phyloP scores from a whole-genome alignment of 192 early-diverging fungal genomes.

The Linnemannia elongata region DNA sequence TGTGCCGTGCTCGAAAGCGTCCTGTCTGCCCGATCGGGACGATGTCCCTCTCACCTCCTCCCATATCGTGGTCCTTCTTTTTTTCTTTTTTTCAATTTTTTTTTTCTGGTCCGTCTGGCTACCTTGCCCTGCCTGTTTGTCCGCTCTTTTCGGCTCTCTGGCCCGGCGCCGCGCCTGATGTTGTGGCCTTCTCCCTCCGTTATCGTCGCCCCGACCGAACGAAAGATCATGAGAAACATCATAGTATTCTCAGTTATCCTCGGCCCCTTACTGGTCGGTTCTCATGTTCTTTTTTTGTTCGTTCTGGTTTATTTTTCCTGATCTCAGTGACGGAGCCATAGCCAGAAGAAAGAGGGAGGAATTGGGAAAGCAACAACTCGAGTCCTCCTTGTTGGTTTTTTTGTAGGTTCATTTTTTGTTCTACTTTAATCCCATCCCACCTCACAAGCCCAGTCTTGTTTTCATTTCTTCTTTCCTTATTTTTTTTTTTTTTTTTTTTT shows the following conservation, averaged over 20 bases:
- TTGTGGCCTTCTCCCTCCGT: neutral
- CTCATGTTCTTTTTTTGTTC: neutral
- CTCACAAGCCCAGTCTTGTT: neutral
- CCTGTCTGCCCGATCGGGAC: neutral
- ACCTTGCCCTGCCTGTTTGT: neutral
- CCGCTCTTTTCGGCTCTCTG: too few relatives aligned
- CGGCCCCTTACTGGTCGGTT: neutral
- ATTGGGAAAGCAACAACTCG: conserved; percentile 3
- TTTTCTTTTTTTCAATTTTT: neutral
- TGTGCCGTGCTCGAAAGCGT: neutral
- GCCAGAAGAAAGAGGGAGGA: neutral
- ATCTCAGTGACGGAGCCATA: neutral
- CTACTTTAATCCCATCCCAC: too few relatives aligned
- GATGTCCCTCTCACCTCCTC: too few relatives aligned
- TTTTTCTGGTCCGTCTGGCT: neutral
- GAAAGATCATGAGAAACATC: neutral
- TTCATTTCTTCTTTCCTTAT: neutral
- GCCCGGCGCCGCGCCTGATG: too few relatives aligned
- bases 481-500: neutral
- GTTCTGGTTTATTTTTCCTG: neutral
- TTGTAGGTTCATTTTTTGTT: neutral
- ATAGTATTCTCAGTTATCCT: neutral
- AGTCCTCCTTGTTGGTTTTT: neutral
- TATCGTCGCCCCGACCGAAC: neutral
- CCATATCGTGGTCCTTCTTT: neutral